phyloP scores from a whole-genome alignment of 768 basidiomycete genomes.

The Lanmaoa pseudosensibilis region DNA sequence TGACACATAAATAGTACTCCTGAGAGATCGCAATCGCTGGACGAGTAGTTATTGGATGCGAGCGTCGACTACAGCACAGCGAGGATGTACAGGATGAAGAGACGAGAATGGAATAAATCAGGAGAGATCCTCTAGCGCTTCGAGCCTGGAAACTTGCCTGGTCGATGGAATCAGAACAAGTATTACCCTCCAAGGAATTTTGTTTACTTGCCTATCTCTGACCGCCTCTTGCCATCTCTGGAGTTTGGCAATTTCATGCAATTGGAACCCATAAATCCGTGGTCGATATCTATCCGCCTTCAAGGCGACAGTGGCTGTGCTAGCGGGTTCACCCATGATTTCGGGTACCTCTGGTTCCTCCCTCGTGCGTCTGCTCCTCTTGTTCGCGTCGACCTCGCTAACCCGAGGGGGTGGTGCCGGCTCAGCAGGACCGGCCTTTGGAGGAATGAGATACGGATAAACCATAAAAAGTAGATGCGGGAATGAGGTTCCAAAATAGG shows the following conservation, averaged over 20 bases:
- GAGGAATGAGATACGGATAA: constrained; percentile 89
- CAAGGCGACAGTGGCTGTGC: constrained; percentile 77
- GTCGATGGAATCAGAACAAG: constrained; percentile 6
- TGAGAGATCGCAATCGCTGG: background rate
- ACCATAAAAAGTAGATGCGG: constrained; percentile 97
- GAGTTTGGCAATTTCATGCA: constrained; percentile 90
- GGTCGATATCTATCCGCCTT: constrained; percentile 94
- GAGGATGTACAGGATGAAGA: constrained; percentile 2
- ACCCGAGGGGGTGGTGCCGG: constrained; percentile 28
- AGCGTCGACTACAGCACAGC: constrained; percentile 9
- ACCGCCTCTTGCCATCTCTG: constrained; percentile 96
- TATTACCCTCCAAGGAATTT: background rate
- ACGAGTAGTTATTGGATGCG: background rate
- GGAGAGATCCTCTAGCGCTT: constrained; percentile 43
- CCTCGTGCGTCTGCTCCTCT: constrained; percentile 49
- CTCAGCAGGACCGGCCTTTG: constrained; percentile 62
- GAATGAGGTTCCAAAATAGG: constrained; percentile 98
- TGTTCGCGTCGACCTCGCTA: constrained; percentile 31
- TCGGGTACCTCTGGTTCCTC: constrained; percentile 54
- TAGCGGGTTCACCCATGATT: constrained; percentile 64
- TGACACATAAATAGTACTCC: background rate
- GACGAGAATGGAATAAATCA: constrained; percentile 10
- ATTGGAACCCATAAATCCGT: constrained; percentile 94
- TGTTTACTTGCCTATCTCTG: constrained; percentile 63
- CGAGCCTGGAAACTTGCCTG: constrained; percentile 52